Conservation (phyloP, 129 eudicot genomes). For the Arctium minus region DNA sequence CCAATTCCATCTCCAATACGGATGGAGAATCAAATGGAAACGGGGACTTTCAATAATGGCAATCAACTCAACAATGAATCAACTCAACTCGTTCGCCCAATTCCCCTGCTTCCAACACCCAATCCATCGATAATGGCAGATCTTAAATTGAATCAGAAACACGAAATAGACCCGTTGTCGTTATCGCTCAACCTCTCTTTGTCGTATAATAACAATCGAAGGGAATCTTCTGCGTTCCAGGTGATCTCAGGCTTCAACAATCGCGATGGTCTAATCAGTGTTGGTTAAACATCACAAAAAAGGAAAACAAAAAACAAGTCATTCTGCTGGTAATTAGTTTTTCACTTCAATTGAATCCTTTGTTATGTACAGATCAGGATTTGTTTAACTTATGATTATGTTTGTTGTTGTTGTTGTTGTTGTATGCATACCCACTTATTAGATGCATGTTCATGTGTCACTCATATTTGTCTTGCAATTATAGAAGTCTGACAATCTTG, state of each 20-base stretch:
- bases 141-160: conserved; percentile 25
- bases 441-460: conserved; percentile 2
- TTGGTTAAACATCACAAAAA: conserved; percentile 37
- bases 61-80: conserved; percentile 30
- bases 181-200: conserved; percentile 57
- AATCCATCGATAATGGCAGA: conserved; percentile 25
- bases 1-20: conserved; percentile 31
- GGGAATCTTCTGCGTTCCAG: conserved; percentile 31
- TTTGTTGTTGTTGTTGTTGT: conserved; percentile 23
- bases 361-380: conserved; percentile 56
- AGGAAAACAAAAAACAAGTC: neutral
- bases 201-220: conserved; percentile 37
- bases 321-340: conserved; percentile 28
- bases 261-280: conserved; percentile 56
- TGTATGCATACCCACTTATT: conserved; percentile 6
- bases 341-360: conserved; percentile 17
- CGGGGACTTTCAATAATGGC: neutral
- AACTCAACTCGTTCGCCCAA: conserved; percentile 20
- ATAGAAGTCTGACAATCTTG: neutral
- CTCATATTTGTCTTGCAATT: conserved; percentile 11
- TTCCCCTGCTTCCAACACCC: conserved; percentile 27
- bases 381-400: conserved; percentile 20
- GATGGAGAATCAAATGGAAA: conserved; percentile 33
- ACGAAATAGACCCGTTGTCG: conserved; percentile 28
- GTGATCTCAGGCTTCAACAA: conserved; percentile 45